Evolutionary conservation across 73 alveolate genomes (phyloP), one percentile per base, ranked within the genome.

Genomic region (Diophrys appendiculata): DNA sequence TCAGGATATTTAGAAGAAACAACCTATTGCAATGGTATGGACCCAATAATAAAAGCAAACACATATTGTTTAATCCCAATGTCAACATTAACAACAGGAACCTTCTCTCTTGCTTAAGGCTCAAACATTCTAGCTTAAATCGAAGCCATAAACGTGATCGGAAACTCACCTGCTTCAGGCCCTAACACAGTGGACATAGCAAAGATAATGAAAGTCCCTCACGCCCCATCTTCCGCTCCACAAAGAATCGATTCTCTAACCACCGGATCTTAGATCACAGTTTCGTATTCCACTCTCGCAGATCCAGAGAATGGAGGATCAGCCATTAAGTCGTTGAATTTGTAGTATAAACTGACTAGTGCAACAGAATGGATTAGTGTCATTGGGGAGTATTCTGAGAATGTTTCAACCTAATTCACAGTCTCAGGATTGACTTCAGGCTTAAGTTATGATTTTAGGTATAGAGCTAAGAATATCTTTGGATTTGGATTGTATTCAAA

Each of bases 171-270:
- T 22, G 69, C 76, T 27, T 60, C 79, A 1, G 55, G 73, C 13
- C 32, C 33, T 1, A 82, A 53, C 33, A 43, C 74, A 8, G 74
- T 3, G 0, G 79, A 77, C 0, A 77, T 78, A 2, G 70, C 14
- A 32, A 74, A 64, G 43, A 73, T 52, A 74, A 74, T 33, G 23
- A 82, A 70, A n/a, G 64, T 54, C 33, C 93, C 93, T 60, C 68
- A 33, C 25, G 73, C 84, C n/a, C 94, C 94, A n/a, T 28, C 86
- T 8, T 13, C 43, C 14, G 78, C 81, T 18, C 90, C 89, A 29
- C 8, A 68, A 0, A 86, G 88, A 54, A 73, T 26, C 24, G 68
- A 26, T 43, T 24, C 22, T 67, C 60, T 35, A 26, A 79, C 80
- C 11, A 22, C 29, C 27, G 56, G 29, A n/a, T 25, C 70, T 30